A percentile compares a stretch with the other conserved stretches of the same genome.
Evolutionary conservation across 2,329 filamentous ascomycete genomes (phyloP).

Genomic region (Fusarium compactum): DNA sequence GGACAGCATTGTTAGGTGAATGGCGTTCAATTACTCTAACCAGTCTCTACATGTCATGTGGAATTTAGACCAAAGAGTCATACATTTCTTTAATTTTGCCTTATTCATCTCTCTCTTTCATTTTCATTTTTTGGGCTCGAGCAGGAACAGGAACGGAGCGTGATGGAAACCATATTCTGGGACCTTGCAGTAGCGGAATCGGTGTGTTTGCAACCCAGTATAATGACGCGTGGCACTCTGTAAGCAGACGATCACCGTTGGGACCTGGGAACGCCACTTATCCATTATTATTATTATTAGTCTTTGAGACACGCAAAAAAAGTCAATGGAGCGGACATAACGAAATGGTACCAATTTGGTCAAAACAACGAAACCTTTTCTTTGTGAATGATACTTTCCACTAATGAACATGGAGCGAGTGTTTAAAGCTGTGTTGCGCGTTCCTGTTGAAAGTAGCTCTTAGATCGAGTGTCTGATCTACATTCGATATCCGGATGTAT

Average conservation of each 20-base stretch:
- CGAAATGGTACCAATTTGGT: conserved; percentile 9
- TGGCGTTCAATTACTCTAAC: conserved; percentile 62
- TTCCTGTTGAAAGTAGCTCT: neutral
- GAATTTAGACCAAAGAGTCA: conserved; percentile 53
- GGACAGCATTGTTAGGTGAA: conserved; percentile 70
- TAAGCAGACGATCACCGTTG: conserved; percentile 29
- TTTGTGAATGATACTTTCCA: neutral
- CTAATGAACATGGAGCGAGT: neutral
- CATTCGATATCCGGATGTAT: neutral
- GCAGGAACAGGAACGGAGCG: conserved; percentile 25
- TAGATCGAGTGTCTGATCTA: neutral
- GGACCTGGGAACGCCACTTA: conserved; percentile 36
- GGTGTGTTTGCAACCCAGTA: conserved; percentile 16
- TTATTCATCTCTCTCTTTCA: conserved; percentile 34
- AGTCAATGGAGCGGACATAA: conserved; percentile 32
- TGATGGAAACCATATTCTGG: conserved; percentile 35
- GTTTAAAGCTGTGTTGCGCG: neutral
- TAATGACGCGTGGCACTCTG: conserved; percentile 37
- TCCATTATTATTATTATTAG: conserved; percentile 23
- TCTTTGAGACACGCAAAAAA: conserved; percentile 32
- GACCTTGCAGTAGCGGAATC: conserved; percentile 34
- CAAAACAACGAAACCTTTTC: neutral
- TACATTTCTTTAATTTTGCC: conserved; percentile 55
- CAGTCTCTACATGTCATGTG: conserved; percentile 53
- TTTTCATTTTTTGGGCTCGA: conserved; percentile 44